Conservation (phyloP, 805 yeast genomes). For the Ascoidea tarda region DNA sequence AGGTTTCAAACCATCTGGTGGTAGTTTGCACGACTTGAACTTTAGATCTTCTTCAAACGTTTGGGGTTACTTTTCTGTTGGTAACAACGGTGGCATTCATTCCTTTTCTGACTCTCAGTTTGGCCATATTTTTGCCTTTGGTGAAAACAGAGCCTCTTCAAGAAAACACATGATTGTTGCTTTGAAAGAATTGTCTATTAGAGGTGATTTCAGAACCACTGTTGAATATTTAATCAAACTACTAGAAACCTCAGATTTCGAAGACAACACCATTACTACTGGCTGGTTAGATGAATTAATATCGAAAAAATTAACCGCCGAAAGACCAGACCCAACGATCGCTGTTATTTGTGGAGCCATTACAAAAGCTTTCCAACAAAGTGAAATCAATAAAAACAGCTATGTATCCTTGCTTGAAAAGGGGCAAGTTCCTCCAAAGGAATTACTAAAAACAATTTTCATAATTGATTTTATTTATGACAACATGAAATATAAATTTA, state of each 20-base stretch:
- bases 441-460: constrained; percentile 69
- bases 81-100: constrained; percentile 93
- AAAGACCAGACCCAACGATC: constrained; percentile 82
- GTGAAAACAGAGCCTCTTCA: constrained; percentile 95
- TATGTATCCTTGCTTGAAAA: constrained; percentile 72
- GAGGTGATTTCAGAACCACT: constrained; percentile 98
- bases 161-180: constrained; percentile 99
- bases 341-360: constrained; percentile 98
- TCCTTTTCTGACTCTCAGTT: constrained; percentile 97
- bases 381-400: constrained; percentile 54
- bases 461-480: constrained; percentile 94
- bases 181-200: constrained; percentile 83
- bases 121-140: constrained; percentile 98
- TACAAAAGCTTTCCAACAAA: constrained; percentile 78
- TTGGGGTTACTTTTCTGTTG: constrained; percentile 99
- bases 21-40: constrained; percentile 89
- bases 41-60: constrained; percentile 96
- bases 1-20: constrained; percentile 98
- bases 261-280: constrained; percentile 91
- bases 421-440: constrained; percentile 89
- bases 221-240: constrained; percentile 93
- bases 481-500: constrained; percentile 83
- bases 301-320: constrained; percentile 86
- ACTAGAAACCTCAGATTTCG: constrained; percentile 92
- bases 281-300: constrained; percentile 98